Base-by-base conservation (phyloP, 495 filamentous ascomycete genomes). In the Penicillium cinerascens region DNA sequence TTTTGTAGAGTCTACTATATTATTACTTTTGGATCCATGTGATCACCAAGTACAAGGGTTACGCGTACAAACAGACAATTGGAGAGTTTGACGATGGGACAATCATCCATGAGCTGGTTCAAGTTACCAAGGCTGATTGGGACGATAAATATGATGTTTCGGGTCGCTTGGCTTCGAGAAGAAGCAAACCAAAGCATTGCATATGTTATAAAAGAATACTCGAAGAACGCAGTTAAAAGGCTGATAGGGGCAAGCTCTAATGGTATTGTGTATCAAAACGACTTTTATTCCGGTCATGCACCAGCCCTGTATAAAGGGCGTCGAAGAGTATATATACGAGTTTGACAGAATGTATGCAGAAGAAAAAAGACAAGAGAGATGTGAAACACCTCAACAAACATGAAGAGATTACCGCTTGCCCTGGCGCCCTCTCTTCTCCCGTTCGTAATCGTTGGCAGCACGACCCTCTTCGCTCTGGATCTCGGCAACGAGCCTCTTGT, bases 401-500 rank as follows among this genome's bases (percentile, higher is more conserved):
- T 49, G 46, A 33, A 44, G 11, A 39, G 9, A 56, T 64, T 64
- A 82, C 71, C 61, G 78, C 78, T 79, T 87, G 73, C 78, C 82
- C 65, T 79, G 79, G 53, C 84, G 79, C 68, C 71, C 67, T 66
- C 81, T 80, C 78, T 86, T 92, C 77, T 89, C 90, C 52, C 87
- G 78, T 69, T 91, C 92, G 80, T 97, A 97, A 47, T 79, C 82
- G 72, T 97, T 97, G 47, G 77, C 79, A 63, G 91, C 92, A 51
- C 78, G 75, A 0, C 92, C 93, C 68, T 96, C 93, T 72, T 95
- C 87, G 53, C 86, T 89, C 70, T 97, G 91, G 63, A 99, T 95
- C 79, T 95, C 90, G 18, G 91, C 90, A 56, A 96, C 83, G 49
- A 98, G 76, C 56, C 84, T 81, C 80, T 87, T 88, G 77, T 91